Evolutionary conservation across 164 flowering plant genomes (phyloP), one percentile per base, ranked within the genome.

Genomic region (Magnolia sinica): DNA sequence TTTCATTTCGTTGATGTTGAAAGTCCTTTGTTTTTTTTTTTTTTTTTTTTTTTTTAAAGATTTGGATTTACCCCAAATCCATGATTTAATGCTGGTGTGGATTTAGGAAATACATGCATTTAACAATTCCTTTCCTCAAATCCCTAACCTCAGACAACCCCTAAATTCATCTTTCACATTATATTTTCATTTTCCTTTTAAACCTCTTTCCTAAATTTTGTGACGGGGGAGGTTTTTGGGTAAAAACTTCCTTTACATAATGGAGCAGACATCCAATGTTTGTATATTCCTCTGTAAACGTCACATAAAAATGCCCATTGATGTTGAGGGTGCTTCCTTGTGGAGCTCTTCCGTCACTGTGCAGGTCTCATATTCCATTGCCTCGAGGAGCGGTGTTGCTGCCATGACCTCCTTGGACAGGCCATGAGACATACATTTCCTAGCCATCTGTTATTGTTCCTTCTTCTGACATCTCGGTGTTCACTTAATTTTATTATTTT

Each of bases 361-460:
- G 69, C 31, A 37, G 61, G 74, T 61, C 78, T 70, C 78, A 76
- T 76, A 76, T 76, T 76, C 78, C 78, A 58, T 76, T 68, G 69
- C 78, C 74, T 76, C 70, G 58, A 29, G 74, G 49, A 77, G 70
- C 69, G 29, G 79, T 70, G 70, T 64, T 11, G 69, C 66, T 70
- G 70, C 70, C 68, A 20, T 76, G 71, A 76, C 69, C 37, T 71
- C 66, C 58, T 65, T 61, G 64, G 74, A 66, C 64, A 64, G 74
- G 71, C 75, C 73, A 70, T 72, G 71, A 50, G 74, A 50, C 71
- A 50, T 50, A 49, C 49, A 71, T 77, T 18, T 50, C 1, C 16
- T 1, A 4, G 45, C 45, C 45, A 37, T 3, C 45, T 37, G 45
- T 37, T 4, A 3, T 37, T 37, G 45, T 37, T 37, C 45, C 0